Evolutionary conservation across 2,329 filamentous ascomycete genomes (phyloP).

Genomic region (Calonectria leucothoes): DNA sequence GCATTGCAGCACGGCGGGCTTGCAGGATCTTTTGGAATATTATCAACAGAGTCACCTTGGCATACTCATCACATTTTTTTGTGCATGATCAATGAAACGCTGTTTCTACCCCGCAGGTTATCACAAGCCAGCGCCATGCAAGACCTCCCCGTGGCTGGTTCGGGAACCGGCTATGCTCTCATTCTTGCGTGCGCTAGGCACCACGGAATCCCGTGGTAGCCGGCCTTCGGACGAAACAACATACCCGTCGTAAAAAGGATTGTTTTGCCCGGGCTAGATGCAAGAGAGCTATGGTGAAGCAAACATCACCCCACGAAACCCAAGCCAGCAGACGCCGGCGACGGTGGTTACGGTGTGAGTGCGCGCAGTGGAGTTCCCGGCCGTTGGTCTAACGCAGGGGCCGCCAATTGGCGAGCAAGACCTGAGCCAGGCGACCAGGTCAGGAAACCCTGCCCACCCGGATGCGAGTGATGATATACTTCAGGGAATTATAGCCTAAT

Average conservation of each 20-base stretch:
- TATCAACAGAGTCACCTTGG: background rate
- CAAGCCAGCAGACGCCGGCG: constrained; percentile 39
- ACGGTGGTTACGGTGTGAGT: constrained; percentile 42
- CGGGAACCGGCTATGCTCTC: constrained; percentile 22
- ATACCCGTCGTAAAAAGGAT: constrained; percentile 5
- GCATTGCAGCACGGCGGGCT: background rate
- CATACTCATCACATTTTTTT: background rate
- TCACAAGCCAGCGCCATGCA: constrained; percentile 7
- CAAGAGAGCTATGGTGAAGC: constrained; percentile 38
- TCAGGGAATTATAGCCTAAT: constrained; percentile 23
- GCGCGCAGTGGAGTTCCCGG: constrained; percentile 32
- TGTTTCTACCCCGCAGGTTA: constrained; percentile 31
- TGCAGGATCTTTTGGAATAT: constrained; percentile 8
- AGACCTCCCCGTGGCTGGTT: constrained; percentile 20
- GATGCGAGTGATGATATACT: constrained; percentile 36
- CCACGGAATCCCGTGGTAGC: constrained; percentile 18
- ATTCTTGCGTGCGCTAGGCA: constrained; percentile 16
- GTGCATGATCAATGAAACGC: constrained; percentile 25
- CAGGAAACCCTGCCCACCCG: constrained; percentile 27
- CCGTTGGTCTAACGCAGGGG: constrained; percentile 41
- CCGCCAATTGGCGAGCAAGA: constrained; percentile 27
- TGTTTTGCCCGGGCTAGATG: constrained; percentile 24
- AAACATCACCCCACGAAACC: constrained; percentile 43
- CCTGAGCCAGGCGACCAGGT: constrained; percentile 22
- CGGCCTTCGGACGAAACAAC: constrained; percentile 12